Evolutionary conservation across 345 rosid species (phyloP), one percentile per base, ranked within the genome.

Genomic region (Aurinia saxatilis): DNA sequence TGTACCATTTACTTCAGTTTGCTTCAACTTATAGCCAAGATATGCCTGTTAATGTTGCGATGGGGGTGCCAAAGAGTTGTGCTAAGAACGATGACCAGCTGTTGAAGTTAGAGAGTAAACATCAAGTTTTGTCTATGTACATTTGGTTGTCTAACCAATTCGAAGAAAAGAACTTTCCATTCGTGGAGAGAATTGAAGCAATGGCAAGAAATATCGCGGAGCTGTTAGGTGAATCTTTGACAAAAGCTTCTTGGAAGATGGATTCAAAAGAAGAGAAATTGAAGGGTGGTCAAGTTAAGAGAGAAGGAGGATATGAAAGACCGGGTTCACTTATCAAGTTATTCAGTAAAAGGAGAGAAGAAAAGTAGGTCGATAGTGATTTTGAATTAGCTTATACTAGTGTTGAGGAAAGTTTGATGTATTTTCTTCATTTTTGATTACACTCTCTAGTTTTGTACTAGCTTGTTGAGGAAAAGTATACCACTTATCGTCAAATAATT

Each of bases 51-150:
- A 82, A 60, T 67, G 73, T 89, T 18, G 93, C 95, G 5, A 86
- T 92, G 95, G 98, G 98, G 39, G 75, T 89, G 83, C 96, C 98
- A 1, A 92, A 73, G 70, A 81, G 86, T 57, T 92, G 91, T 12
- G 96, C 98, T 19, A 77, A 48, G 75, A 92, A 82, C 59, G 96
- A 92, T 58, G 35, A 83, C 0, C 93, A 92, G 59, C 93, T 92
- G 21, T 73, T 84, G 50, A 91, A 89, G 76, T 84, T 92, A 9
- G 98, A 92, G 81, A 82, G 86, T 35, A 86, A 71, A 58, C 98
- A 92, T 70, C 93, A 86, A 70, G 84, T 91, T 37, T 63, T 86
- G 74, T 91, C 98, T 0, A 84, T 83, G 90, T 92, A 92, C 73
- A 78, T 92, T 16, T 92, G 98, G 98, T 37, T 92, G 71, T 85